These are phyloP conservation scores for Yamadazyma sp. DNA, from an alignment of 1,139 yeast genomes.

Conservation along the genomic window DNA sequence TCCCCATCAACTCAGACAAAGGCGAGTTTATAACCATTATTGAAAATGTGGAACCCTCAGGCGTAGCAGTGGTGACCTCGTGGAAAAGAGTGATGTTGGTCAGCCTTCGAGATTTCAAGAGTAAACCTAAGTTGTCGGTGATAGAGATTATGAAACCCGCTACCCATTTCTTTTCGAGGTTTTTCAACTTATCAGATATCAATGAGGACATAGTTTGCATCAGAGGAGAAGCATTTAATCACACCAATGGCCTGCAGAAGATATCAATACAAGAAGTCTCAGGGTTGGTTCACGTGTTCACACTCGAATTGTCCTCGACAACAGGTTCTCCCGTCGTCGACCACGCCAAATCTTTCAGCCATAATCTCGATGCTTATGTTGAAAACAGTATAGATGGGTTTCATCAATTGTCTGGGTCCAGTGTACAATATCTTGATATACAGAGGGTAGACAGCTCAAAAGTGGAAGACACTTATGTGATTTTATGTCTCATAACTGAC, in stretches of 20 bases:
- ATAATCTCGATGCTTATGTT: slow-evolving; percentile 28
- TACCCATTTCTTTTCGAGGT: slow-evolving; percentile 27
- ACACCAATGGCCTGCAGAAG: slow-evolving; percentile 48
- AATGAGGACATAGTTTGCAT: slow-evolving; percentile 58
- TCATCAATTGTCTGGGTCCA: slow-evolving; percentile 33
- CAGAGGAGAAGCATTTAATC: slow-evolving; percentile 53
- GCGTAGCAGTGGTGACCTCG: slow-evolving; percentile 70
- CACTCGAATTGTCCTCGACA: slow-evolving; percentile 33
- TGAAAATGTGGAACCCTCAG: slow-evolving; percentile 72
- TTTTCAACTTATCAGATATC: slow-evolving; percentile 16
- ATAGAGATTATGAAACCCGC: slow-evolving; percentile 34
- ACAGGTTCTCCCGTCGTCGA: slow-evolving; percentile 31
- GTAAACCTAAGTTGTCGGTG: slow-evolving; percentile 53
- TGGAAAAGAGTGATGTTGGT: slow-evolving; percentile 65
- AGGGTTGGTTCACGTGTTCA: slow-evolving; percentile 39
- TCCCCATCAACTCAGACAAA: slow-evolving; percentile 37
- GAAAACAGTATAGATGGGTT: slow-evolving; percentile 41
- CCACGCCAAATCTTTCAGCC: slow-evolving; percentile 26
- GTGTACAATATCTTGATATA: slow-evolving; percentile 54
- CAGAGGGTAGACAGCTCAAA: slow-evolving; percentile 33
- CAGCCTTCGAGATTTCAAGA: slow-evolving; percentile 65
- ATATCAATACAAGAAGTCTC: slow-evolving; percentile 47
- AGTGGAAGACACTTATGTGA: slow-evolving; percentile 40
- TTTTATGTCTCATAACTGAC: slow-evolving; percentile 40
- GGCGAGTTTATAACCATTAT: slow-evolving; percentile 60